phyloP scores from a whole-genome alignment of 495 filamentous ascomycete species.

The Jackrogersella multiformis region DNA sequence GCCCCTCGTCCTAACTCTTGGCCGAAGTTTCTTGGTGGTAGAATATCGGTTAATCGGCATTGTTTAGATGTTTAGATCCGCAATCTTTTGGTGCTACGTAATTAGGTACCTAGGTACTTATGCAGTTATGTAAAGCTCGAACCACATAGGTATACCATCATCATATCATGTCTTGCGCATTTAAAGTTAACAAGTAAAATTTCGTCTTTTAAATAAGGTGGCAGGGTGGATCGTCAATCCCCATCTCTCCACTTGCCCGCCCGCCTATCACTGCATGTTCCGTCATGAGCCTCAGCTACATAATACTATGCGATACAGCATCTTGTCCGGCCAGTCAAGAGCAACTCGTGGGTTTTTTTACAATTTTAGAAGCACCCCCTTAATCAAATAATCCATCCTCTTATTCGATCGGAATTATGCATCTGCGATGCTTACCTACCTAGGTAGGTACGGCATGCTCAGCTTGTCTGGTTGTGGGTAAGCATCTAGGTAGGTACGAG shows the following conservation, averaged over 20 bases:
- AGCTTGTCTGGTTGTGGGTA: too few relatives aligned
- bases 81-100: too few relatives aligned
- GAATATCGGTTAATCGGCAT: slow-evolving; percentile 40
- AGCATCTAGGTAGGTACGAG: background rate
- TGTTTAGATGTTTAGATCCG: background rate
- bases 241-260: slow-evolving; percentile 1
- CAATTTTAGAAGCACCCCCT: background rate
- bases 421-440: background rate
- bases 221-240: background rate
- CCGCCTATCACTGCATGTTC: slow-evolving; percentile 6
- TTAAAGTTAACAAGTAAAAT: slow-evolving; percentile 20
- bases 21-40: slow-evolving; percentile 29
- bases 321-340: background rate
- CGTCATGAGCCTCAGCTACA: slow-evolving; percentile 14
- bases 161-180: slow-evolving; percentile 24
- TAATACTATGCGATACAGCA: background rate
- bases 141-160: background rate
- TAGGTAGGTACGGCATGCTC: too few relatives aligned
- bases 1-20: slow-evolving; percentile 14
- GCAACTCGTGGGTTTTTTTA: background rate
- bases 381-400: background rate
- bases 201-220: background rate
- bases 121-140: background rate
- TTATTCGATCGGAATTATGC: background rate
- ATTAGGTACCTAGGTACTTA: background rate